These are phyloP conservation scores for Penicillium oxalicum DNA, from an alignment of 2,329 filamentous ascomycete genomes.

Conservation along the genomic window DNA sequence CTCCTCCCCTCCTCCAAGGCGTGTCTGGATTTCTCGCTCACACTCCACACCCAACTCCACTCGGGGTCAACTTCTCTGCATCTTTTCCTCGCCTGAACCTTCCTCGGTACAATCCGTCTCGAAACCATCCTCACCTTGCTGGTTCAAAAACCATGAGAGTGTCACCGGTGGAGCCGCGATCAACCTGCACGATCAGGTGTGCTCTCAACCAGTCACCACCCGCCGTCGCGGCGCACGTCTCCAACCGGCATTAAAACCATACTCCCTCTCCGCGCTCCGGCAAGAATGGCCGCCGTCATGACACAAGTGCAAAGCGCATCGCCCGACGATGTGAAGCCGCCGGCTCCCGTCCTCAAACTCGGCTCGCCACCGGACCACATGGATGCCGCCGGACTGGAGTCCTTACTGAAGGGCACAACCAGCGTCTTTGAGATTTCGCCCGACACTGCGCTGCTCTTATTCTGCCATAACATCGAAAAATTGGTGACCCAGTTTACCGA, in stretches of 20 bases:
- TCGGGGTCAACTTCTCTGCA: no score
- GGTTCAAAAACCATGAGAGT: constrained; percentile 30
- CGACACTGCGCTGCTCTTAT: constrained; percentile 68
- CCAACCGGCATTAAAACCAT: constrained; percentile 21
- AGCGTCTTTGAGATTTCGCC: constrained; percentile 63
- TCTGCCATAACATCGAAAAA: constrained; percentile 63
- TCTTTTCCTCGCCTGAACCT: no score
- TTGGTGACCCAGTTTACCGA: constrained; percentile 56
- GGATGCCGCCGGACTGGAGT: not conserved
- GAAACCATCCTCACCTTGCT: no score
- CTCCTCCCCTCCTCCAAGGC: no score
- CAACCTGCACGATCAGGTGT: constrained; percentile 25
- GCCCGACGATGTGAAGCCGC: constrained; percentile 6
- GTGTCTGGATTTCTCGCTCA: no score
- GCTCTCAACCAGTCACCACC: constrained; percentile 12
- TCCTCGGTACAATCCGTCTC: no score
- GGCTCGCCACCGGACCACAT: constrained; percentile 7
- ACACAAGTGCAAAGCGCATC: constrained; percentile 13
- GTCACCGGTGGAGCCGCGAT: constrained; percentile 20
- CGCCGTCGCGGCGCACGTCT: constrained; percentile 5
- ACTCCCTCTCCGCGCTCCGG: not conserved
- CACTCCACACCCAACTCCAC: no score
- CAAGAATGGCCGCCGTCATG: constrained; percentile 16
- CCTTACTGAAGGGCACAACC: constrained; percentile 2
- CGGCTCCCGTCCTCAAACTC: constrained; percentile 12